phyloP scores from a whole-genome alignment of 495 filamentous ascomycete genomes.

The Trichoderma asperelloides region DNA sequence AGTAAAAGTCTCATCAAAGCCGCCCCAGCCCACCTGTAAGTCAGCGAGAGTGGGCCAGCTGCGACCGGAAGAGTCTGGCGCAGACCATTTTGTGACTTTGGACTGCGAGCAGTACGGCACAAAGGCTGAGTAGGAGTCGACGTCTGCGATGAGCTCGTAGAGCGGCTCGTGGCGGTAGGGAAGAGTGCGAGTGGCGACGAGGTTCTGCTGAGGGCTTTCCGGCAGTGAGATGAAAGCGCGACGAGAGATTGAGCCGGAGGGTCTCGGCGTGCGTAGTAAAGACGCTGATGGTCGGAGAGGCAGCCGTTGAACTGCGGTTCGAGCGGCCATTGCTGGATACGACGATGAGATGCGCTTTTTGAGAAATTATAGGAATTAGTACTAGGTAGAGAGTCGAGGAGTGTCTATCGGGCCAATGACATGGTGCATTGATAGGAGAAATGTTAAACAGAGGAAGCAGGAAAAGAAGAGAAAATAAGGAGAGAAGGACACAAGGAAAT shows the following conservation, averaged over 20 bases:
- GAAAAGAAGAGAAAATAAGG: too few species aligned
- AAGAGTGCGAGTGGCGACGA: constrained; percentile 68
- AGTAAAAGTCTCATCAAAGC: constrained; percentile 71
- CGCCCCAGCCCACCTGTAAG: constrained; percentile 76
- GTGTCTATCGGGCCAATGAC: neutral
- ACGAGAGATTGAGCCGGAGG: neutral
- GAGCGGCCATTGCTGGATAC: neutral
- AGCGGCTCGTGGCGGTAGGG: constrained; percentile 62
- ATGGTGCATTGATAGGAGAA: too few species aligned
- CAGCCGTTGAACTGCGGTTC: neutral
- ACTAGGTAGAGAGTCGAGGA: neutral
- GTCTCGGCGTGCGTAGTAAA: neutral
- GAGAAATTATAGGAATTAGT: neutral
- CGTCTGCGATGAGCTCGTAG: constrained; percentile 76
- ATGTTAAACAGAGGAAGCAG: too few species aligned
- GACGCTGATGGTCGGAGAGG: neutral
- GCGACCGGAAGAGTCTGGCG: constrained; percentile 23
- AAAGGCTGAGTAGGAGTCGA: constrained; percentile 71
- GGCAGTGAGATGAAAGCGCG: constrained; percentile 35
- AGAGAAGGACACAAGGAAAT: too few species aligned
- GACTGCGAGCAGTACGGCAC: constrained; percentile 75
- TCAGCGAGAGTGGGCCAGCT: constrained; percentile 64
- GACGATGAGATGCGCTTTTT: neutral
- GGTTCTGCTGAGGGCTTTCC: constrained; percentile 37
- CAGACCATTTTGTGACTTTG: constrained; percentile 52